A percentile compares a stretch with the other conserved stretches of the same genome.
These are phyloP conservation scores for Bathelium albidoporum DNA, from an alignment of 495 filamentous ascomycete genomes.

Conservation along the genomic window DNA sequence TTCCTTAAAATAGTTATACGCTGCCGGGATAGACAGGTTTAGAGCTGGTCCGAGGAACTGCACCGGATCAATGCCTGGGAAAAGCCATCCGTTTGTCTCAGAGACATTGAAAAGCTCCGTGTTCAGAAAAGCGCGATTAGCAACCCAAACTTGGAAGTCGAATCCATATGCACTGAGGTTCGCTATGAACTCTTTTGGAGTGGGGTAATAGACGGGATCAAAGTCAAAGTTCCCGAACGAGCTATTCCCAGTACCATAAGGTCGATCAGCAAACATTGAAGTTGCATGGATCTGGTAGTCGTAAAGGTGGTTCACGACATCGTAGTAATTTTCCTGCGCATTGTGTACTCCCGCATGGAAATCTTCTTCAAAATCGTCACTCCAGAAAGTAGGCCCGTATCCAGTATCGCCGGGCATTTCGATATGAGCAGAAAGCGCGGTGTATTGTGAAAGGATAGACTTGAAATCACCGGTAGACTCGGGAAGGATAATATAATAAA, in stretches of 20 bases:
- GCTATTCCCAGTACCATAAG: constrained; percentile 26
- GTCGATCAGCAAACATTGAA: constrained; percentile 25
- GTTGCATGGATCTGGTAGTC: constrained; percentile 23
- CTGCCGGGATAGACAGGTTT: constrained; percentile 27
- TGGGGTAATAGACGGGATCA: constrained; percentile 23
- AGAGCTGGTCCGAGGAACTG: constrained; percentile 24
- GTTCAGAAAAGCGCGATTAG: constrained; percentile 24
- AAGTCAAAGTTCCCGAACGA: constrained; percentile 30
- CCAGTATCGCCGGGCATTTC: constrained; percentile 25
- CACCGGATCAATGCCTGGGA: constrained; percentile 17
- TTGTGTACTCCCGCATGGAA: constrained; percentile 26
- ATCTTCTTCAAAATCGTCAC: constrained; percentile 26
- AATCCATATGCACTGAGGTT: constrained; percentile 22
- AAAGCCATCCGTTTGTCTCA: constrained; percentile 19
- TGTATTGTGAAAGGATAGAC: constrained; percentile 20
- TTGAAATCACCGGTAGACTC: constrained; percentile 16
- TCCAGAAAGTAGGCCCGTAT: constrained; percentile 29
- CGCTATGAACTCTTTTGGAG: constrained; percentile 20
- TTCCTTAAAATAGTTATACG: constrained; percentile 26
- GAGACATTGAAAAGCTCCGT: constrained; percentile 22
- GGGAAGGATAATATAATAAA: constrained; percentile 26
- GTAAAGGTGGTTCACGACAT: constrained; percentile 26
- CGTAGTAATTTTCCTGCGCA: constrained; percentile 26
- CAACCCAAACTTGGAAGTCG: constrained; percentile 28
- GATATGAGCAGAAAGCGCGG: constrained; percentile 15